These are phyloP conservation scores for Trypanosoma rangeli DNA, from an alignment of 208 protist species.

Conservation along the genomic window DNA sequence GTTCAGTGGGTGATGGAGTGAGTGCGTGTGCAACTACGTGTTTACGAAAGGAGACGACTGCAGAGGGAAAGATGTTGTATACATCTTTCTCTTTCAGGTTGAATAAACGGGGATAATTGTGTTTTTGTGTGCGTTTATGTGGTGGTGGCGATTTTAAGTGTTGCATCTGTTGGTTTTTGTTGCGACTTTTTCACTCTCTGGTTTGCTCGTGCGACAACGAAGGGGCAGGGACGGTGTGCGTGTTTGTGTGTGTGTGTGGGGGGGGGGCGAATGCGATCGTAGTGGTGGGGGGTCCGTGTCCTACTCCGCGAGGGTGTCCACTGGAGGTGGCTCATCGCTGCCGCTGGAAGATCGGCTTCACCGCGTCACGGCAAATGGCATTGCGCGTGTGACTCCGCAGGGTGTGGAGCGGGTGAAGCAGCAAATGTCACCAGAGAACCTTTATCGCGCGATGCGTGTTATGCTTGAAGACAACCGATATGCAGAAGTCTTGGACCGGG, in stretches of 20 bases:
- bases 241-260: too few species aligned
- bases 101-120: neutral
- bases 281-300: neutral
- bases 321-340: constrained; percentile 6
- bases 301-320: neutral
- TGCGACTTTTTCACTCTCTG: neutral
- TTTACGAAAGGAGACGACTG: neutral
- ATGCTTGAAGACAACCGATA: constrained; percentile 75
- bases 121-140: neutral
- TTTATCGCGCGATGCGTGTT: constrained; percentile 44
- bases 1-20: too few species aligned
- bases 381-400: constrained; percentile 45
- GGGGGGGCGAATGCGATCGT: neutral
- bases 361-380: constrained; percentile 52
- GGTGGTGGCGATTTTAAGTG: neutral
- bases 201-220: neutral
- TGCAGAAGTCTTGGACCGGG: constrained; percentile 47
- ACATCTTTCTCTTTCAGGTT: neutral
- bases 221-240: neutral
- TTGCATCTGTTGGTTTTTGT: neutral
- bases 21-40: neutral
- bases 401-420: constrained; percentile 50
- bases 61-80: neutral
- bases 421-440: constrained; percentile 35
- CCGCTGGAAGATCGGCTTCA: constrained; percentile 48